These are phyloP conservation scores for Russula sp. DNA, from an alignment of 768 basidiomycete species.

Conservation along the genomic window DNA sequence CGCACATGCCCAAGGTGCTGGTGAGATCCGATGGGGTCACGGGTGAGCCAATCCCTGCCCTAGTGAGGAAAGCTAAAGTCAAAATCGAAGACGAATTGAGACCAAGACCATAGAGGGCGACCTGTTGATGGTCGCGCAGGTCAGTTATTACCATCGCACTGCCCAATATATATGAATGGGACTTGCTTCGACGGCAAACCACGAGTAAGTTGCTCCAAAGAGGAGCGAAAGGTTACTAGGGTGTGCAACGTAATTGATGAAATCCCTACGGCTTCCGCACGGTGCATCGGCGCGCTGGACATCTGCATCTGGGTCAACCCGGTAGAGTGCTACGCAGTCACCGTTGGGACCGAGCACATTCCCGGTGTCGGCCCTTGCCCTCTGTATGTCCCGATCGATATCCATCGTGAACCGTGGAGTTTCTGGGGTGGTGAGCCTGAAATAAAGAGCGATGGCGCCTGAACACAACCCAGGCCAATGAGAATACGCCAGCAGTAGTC, in stretches of 20 bases:
- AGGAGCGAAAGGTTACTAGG: slow-evolving; percentile 78
- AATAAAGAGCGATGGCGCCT: slow-evolving; percentile 77
- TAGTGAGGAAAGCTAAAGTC: slow-evolving; percentile 41
- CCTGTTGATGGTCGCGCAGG: slow-evolving; percentile 38
- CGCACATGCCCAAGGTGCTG: slow-evolving; percentile 41
- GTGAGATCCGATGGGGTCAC: too few species aligned
- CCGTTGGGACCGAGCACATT: slow-evolving; percentile 49
- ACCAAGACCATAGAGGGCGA: slow-evolving; percentile 87
- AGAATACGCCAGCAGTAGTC: slow-evolving; percentile 85
- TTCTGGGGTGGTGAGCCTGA: slow-evolving; percentile 90
- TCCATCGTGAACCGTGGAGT: slow-evolving; percentile 92
- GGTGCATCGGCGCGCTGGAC: slow-evolving; percentile 65
- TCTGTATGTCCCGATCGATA: slow-evolving; percentile 76
- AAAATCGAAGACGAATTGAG: slow-evolving; percentile 79
- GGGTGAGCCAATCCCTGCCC: slow-evolving; percentile 58
- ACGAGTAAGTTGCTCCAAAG: slow-evolving; percentile 74
- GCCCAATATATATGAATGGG: slow-evolving; percentile 30
- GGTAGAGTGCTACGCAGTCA: slow-evolving; percentile 37
- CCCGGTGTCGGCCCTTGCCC: slow-evolving; percentile 69
- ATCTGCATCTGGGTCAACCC: slow-evolving; percentile 52
- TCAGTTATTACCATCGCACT: not conserved
- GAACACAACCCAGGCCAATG: slow-evolving; percentile 84
- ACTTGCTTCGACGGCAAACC: slow-evolving; percentile 84
- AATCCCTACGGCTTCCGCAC: slow-evolving; percentile 64
- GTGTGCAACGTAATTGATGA: slow-evolving; percentile 60